Conservation (phyloP, 345 rosid species). For the Citrus maxima region DNA sequence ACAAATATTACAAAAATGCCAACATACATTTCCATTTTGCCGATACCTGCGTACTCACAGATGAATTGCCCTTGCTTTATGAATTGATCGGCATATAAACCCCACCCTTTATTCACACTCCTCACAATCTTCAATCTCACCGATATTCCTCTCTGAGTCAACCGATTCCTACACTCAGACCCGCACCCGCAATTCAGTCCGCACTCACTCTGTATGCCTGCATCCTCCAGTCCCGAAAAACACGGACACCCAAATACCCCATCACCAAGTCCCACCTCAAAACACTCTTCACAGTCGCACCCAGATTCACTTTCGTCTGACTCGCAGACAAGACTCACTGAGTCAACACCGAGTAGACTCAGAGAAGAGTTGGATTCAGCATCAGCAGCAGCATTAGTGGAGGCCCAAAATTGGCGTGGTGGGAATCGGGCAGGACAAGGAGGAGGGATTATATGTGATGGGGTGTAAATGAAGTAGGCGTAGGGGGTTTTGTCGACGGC, state of each 20-base stretch:
- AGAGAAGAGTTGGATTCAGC: not conserved
- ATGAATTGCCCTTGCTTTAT: constrained; percentile 63
- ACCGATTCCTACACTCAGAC: constrained; percentile 56
- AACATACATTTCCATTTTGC: not conserved
- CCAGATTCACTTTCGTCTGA: constrained; percentile 25
- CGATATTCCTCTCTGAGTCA: constrained; percentile 56
- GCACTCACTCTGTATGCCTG: constrained; percentile 53
- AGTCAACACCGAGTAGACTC: not conserved
- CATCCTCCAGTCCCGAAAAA: constrained; percentile 20
- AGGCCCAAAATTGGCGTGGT: constrained; percentile 63
- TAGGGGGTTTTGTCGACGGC: constrained; percentile 39
- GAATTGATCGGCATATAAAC: constrained; percentile 65
- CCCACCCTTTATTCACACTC: constrained; percentile 72
- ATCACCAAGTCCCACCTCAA: constrained; percentile 22
- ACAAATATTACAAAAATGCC: not conserved
- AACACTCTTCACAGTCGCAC: constrained; percentile 52
- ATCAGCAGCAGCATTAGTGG: not conserved
- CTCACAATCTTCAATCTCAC: constrained; percentile 63
- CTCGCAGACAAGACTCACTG: constrained; percentile 24
- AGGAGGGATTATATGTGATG: constrained; percentile 49
- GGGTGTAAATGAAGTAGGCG: constrained; percentile 63
- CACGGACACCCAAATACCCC: constrained; percentile 30
- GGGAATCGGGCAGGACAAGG: constrained; percentile 16
- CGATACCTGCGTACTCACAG: constrained; percentile 83
- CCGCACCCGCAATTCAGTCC: constrained; percentile 67